These are phyloP conservation scores for Penicillium polonicum DNA, from an alignment of 2,329 filamentous ascomycete species.

Conservation along the genomic window DNA sequence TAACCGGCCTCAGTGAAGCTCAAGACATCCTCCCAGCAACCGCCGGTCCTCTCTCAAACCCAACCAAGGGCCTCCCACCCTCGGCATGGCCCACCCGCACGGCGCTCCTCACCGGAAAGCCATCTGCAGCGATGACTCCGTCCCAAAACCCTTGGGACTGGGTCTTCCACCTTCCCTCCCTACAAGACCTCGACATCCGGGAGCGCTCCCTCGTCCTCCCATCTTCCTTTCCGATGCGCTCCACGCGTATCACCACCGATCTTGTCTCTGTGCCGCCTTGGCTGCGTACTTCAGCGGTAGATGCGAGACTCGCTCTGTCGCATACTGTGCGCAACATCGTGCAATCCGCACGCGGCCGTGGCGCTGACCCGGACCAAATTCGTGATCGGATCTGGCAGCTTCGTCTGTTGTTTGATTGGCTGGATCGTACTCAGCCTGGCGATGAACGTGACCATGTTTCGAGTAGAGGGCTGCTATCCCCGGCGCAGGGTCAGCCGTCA, in stretches of 20 bases:
- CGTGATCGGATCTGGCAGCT: constrained; percentile 62
- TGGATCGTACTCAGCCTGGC: constrained; percentile 45
- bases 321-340: constrained; percentile 41
- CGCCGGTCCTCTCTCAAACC: constrained; percentile 21
- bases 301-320: constrained; percentile 68
- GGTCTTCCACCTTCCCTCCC: constrained; percentile 64
- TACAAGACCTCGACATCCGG: constrained; percentile 59
- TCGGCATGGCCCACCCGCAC: constrained; percentile 26
- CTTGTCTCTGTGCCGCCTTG: constrained; percentile 50
- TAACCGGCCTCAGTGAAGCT: constrained; percentile 68
- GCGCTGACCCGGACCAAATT: constrained; percentile 45
- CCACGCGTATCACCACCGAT: constrained; percentile 32
- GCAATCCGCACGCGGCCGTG: constrained; percentile 32
- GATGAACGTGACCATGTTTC: constrained; percentile 8
- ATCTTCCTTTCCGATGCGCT: constrained; percentile 36
- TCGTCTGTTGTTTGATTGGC: constrained; percentile 64
- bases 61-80: constrained; percentile 27
- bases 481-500: constrained; percentile 14
- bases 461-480: background rate
- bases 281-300: constrained; percentile 62
- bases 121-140: constrained; percentile 29
- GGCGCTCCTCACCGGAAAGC: constrained; percentile 22
- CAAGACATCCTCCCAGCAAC: constrained; percentile 44
- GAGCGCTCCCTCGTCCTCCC: constrained; percentile 65
- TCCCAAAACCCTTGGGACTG: constrained; percentile 62